Evolutionary conservation across 768 basidiomycete genomes (phyloP).

Genomic region (Piloderma croceum): DNA sequence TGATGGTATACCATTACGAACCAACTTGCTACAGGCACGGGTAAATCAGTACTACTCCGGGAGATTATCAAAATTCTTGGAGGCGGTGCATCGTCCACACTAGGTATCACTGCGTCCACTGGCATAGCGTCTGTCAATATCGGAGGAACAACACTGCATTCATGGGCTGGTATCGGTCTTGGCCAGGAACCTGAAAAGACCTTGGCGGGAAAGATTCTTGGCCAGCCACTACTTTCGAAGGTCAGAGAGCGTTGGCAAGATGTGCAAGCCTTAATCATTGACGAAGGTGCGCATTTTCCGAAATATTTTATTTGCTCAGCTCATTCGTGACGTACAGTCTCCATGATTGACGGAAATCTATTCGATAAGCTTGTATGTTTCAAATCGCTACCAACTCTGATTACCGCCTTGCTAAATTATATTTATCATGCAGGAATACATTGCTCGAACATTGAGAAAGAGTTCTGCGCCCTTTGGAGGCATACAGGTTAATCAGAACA

Average conservation of each 20-base stretch:
- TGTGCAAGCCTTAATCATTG: constrained; percentile 68
- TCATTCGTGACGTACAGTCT: constrained; percentile 44
- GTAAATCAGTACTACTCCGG: constrained; percentile 76
- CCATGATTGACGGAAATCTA: constrained; percentile 78
- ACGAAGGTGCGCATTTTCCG: constrained; percentile 58
- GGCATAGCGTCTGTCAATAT: constrained; percentile 82
- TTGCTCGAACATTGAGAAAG: constrained; percentile 55
- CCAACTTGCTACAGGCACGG: constrained; percentile 47
- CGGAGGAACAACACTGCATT: constrained; percentile 75
- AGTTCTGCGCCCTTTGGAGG: constrained; percentile 69
- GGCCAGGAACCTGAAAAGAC: constrained; percentile 52
- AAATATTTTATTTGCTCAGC: not conserved
- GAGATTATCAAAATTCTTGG: constrained; percentile 59
- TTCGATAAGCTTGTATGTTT: constrained; percentile 73
- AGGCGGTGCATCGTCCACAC: constrained; percentile 25
- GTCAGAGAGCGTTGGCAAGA: constrained; percentile 58
- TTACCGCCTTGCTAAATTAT: too few relatives aligned
- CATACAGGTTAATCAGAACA: constrained; percentile 68
- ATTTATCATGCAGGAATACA: constrained; percentile 49
- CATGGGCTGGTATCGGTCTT: constrained; percentile 77
- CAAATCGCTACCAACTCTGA: too few relatives aligned
- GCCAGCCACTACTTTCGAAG: constrained; percentile 30
- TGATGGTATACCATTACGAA: not conserved
- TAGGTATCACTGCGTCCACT: constrained; percentile 79
- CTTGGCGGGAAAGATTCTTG: constrained; percentile 49